Conservation (phyloP, 495 filamentous ascomycete species). For the Penicillium angulare region DNA sequence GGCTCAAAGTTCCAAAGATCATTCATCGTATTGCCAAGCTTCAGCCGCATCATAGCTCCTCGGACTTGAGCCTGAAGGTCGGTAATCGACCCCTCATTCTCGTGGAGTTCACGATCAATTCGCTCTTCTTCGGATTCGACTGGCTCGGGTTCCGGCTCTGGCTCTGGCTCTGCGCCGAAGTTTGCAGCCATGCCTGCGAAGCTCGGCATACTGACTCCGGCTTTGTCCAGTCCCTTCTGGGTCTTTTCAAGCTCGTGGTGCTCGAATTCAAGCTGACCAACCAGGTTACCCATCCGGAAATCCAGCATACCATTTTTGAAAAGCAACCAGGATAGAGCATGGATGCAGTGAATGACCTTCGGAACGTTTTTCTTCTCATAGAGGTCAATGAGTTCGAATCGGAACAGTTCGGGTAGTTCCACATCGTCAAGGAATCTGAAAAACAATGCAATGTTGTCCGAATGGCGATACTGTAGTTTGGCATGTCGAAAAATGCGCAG, state of each 20-base stretch:
- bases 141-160: slow-evolving; percentile 64
- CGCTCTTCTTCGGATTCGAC: slow-evolving; percentile 87
- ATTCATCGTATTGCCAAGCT: slow-evolving; percentile 81
- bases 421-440: slow-evolving; percentile 90
- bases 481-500: slow-evolving; percentile 80
- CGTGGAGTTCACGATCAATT: slow-evolving; percentile 77
- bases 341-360: slow-evolving; percentile 98
- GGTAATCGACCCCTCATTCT: slow-evolving; percentile 65
- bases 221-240: slow-evolving; percentile 93
- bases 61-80: slow-evolving; percentile 88
- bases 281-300: slow-evolving; percentile 96
- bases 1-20: slow-evolving; percentile 86
- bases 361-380: slow-evolving; percentile 99
- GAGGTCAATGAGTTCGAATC: slow-evolving; percentile 95
- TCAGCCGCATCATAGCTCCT: slow-evolving; percentile 74
- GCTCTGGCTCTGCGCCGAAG: slow-evolving; percentile 80
- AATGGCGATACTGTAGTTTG: slow-evolving; percentile 90
- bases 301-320: slow-evolving; percentile 91
- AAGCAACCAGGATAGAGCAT: slow-evolving; percentile 92
- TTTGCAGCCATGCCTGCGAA: slow-evolving; percentile 96
- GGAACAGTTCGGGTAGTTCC: slow-evolving; percentile 95
- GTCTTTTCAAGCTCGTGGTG: slow-evolving; percentile 95
- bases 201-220: slow-evolving; percentile 93
- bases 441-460: slow-evolving; percentile 93
- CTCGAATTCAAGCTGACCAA: slow-evolving; percentile 95